phyloP scores from a whole-genome alignment of 208 protist genomes.

The Wallacemonas sp. region DNA sequence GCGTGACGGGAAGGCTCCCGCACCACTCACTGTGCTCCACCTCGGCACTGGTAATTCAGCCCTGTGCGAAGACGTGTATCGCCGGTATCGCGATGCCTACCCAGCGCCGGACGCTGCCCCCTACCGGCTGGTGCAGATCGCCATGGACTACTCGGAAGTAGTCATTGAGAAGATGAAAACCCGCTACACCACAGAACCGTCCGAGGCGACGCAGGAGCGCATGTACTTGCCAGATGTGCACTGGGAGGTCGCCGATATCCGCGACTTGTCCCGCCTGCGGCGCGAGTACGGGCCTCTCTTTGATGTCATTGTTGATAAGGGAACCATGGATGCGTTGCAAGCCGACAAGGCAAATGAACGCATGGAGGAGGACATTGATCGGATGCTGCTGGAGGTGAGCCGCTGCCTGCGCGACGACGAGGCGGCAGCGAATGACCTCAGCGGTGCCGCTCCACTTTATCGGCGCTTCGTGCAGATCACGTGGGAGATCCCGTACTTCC shows the following conservation, averaged over 20 bases:
- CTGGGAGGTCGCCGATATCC: slow-evolving; percentile 78
- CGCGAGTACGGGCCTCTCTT: slow-evolving; percentile 47
- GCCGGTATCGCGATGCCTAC: slow-evolving; percentile 20
- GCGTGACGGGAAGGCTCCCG: background rate
- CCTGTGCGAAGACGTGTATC: slow-evolving; percentile 60
- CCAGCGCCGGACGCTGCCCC: slow-evolving; percentile 19
- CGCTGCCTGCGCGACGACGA: slow-evolving; percentile 35
- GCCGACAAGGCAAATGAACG: slow-evolving; percentile 38
- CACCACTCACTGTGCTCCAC: slow-evolving; percentile 59
- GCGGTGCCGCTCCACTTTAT: slow-evolving; percentile 10
- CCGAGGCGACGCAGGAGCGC: background rate
- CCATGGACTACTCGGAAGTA: slow-evolving; percentile 77
- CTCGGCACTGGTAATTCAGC: slow-evolving; percentile 80
- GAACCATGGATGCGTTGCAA: slow-evolving; percentile 86
- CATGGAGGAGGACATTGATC: slow-evolving; percentile 59
- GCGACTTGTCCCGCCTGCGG: slow-evolving; percentile 48
- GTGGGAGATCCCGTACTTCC: slow-evolving; percentile 78
- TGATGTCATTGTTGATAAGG: slow-evolving; percentile 82
- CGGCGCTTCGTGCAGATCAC: slow-evolving; percentile 79
- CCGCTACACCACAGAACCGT: slow-evolving; percentile 35
- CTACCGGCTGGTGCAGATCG: slow-evolving; percentile 65
- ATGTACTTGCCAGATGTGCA: slow-evolving; percentile 35
- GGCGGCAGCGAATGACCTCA: background rate
- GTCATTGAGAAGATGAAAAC: slow-evolving; percentile 74
- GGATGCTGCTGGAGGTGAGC: slow-evolving; percentile 69